Evolutionary conservation across 2,329 filamentous ascomycete species (phyloP).

Genomic region (Aureobasidium sp.): DNA sequence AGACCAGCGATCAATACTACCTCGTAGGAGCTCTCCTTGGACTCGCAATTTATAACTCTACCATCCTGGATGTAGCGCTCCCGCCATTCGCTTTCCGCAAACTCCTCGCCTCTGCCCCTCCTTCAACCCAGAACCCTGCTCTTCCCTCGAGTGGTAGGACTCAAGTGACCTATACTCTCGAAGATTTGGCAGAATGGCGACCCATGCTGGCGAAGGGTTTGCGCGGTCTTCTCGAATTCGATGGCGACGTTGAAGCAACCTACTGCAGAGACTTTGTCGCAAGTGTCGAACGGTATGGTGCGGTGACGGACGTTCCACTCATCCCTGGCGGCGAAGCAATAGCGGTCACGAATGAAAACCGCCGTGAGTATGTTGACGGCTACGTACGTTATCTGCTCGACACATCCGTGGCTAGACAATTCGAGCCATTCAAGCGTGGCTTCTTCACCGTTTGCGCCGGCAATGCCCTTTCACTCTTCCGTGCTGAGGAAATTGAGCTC

Average conservation of each 20-base stretch:
- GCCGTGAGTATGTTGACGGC: constrained; percentile 77
- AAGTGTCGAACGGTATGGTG: constrained; percentile 70
- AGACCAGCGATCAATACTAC: constrained; percentile 87
- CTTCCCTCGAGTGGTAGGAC: constrained; percentile 24
- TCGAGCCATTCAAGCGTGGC: constrained; percentile 87
- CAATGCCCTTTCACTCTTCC: constrained; percentile 79
- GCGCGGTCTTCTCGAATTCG: constrained; percentile 68
- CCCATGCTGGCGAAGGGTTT: constrained; percentile 70
- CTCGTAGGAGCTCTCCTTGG: constrained; percentile 82
- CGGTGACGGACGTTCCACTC: constrained; percentile 59
- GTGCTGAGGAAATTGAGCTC: constrained; percentile 85
- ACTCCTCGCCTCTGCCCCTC: constrained; percentile 69
- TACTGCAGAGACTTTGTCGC: constrained; percentile 79
- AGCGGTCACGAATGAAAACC: constrained; percentile 75
- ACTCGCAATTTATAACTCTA: constrained; percentile 90
- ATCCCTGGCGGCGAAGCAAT: constrained; percentile 65
- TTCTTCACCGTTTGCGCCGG: constrained; percentile 90
- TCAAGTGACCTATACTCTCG: constrained; percentile 64
- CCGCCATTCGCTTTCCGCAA: constrained; percentile 88
- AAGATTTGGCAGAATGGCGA: constrained; percentile 76
- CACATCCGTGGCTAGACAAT: constrained; percentile 69
- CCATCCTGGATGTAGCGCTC: constrained; percentile 79
- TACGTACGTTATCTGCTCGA: constrained; percentile 79
- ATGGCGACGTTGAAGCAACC: constrained; percentile 72
- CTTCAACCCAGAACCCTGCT: constrained; percentile 45